phyloP scores from a whole-genome alignment of 2,329 filamentous ascomycete genomes.

The Aureobasidium namibiae region DNA sequence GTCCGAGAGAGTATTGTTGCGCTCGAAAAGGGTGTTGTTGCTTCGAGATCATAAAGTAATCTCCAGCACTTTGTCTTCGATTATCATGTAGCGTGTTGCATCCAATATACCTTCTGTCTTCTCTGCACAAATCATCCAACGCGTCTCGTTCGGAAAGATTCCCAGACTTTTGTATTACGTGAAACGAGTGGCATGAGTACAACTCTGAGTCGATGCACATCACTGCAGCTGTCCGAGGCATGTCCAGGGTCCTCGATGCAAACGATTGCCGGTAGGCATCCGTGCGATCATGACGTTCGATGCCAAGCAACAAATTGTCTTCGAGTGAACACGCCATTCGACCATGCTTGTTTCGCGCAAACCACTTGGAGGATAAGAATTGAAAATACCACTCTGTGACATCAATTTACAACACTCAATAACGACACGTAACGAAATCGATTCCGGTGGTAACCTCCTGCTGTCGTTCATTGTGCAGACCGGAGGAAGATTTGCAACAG shows the following conservation, averaged over 20 bases:
- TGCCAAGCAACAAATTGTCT: background rate
- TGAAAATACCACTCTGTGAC: background rate
- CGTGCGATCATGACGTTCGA: background rate
- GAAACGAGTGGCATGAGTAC: background rate
- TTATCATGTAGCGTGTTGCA: background rate
- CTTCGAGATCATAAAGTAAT: background rate
- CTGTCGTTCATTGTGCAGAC: background rate
- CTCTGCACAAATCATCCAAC: too few species aligned
- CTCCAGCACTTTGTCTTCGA: background rate
- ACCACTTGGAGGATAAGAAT: background rate
- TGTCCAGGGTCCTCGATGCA: background rate
- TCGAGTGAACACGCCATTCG: background rate
- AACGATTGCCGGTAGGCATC: background rate
- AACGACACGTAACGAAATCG: background rate
- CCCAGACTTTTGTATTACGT: background rate
- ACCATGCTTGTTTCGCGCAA: background rate
- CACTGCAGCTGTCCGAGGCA: too few species aligned
- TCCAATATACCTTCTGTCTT: background rate
- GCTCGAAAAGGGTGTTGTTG: conserved; percentile 12
- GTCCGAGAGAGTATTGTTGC: conserved; percentile 55
- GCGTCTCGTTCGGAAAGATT: accelerated
- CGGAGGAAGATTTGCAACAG: background rate
- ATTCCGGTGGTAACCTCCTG: background rate
- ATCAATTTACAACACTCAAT: too few species aligned
- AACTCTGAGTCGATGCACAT: too few species aligned